Conservation (phyloP, 768 basidiomycete genomes). For the Amanita thiersii region DNA sequence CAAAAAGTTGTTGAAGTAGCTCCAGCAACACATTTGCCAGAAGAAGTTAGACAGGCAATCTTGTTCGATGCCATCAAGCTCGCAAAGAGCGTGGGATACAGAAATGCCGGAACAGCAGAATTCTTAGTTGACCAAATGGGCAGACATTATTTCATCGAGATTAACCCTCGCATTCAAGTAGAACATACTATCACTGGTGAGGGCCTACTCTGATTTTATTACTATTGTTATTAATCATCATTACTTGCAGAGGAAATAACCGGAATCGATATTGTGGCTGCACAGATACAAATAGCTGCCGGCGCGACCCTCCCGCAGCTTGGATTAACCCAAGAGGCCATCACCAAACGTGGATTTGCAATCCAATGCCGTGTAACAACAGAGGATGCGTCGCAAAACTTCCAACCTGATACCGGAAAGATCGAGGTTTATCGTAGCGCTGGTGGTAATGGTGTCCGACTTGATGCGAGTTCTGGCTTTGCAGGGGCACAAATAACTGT, state of each 20-base stretch:
- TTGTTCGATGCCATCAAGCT: conserved; percentile 88
- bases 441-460: conserved; percentile 95
- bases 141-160: conserved; percentile 98
- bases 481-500: conserved; percentile 99
- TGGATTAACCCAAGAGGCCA: conserved; percentile 91
- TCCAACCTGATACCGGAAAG: conserved; percentile 99
- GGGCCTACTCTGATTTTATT: conserved; percentile 14
- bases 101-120: conserved; percentile 97
- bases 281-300: conserved; percentile 99
- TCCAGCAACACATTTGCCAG: conserved; percentile 89
- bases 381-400: conserved; percentile 84
- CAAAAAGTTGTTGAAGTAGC: conserved; percentile 99
- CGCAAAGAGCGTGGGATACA: conserved; percentile 87
- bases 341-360: conserved; percentile 92
- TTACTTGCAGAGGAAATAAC: conserved; percentile 85
- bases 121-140: conserved; percentile 97
- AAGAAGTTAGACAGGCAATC: conserved; percentile 86
- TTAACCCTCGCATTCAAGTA: conserved; percentile 99
- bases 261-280: conserved; percentile 97
- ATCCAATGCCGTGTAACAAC: conserved; percentile 99
- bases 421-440: conserved; percentile 99
- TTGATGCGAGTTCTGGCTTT: conserved; percentile 95
- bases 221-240: conserved; percentile 8
- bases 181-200: conserved; percentile 97
- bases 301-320: conserved; percentile 94